Evolutionary conservation across 148 eudicot genomes (phyloP), one percentile per base, ranked within the genome.

Genomic region (Amaranthus cruentus): DNA sequence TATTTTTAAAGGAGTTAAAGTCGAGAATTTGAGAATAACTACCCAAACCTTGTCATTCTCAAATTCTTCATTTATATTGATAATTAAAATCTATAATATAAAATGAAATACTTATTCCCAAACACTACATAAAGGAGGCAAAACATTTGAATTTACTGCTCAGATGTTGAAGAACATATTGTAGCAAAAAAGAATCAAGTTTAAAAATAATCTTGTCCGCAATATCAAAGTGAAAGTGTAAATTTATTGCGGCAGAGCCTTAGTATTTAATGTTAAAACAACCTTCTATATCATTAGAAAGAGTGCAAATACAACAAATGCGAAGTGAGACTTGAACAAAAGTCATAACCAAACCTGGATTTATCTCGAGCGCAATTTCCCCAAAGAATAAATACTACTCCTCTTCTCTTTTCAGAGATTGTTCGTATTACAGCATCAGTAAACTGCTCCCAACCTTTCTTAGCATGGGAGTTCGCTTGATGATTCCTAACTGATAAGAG

Each of bases 311-410:
- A 44, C 48, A 61, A 4, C 48, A 13, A 73, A 61, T 15, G 18
- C 38, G 38, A 28, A 28, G 2, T 28, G 44, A 15, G n/a, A 77
- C 63, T 66, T 49, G 49, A 3, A 28, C 52, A 50, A 47, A 18
- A 28, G 42, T 9, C 6, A 67, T 60, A 13, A 66, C 71, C 64
- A 66, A 76, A 92, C 97, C 92, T 88, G 76, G 87, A 83, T 81
- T 95, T 95, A 47, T 82, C 93, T 77, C 90, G 97, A 73, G 98
- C 98, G 73, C 88, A 91, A 73, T 95, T 95, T 81, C 98, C 98
- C 98, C 98, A 95, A 44, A 95, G 89, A 82, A 95, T 85, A 77
- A 95, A 95, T 59, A 91, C 89, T 69, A 95, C 90, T 53, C 97
- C 97, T 44, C 53, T 76, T 72, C 83, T 87, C 85, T 90, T 88